Evolutionary conservation across 2,329 filamentous ascomycete species (phyloP), one percentile per base, ranked within the genome.

Genomic region (Penicillium brasilianum): DNA sequence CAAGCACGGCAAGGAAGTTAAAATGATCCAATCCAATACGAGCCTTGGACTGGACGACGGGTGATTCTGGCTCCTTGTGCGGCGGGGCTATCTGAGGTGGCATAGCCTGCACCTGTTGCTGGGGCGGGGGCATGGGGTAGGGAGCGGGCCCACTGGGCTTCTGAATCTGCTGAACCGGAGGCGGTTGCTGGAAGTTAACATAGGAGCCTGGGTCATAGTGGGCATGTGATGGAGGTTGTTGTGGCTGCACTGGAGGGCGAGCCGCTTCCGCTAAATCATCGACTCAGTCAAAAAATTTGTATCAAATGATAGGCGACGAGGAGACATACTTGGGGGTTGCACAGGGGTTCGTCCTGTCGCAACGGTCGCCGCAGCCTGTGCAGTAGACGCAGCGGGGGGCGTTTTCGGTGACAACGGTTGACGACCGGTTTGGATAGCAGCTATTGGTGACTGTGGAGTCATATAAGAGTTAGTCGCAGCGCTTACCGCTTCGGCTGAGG

Each of bases 11-110:
- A 67, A 99, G 85, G 85, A 99, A 99, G 77, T 99, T 99, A 85
- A 99, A 99, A 79, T 99, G 93, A 75, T 99, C 96, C 49, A 99
- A 83, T 18, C 95, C 95, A 74, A 99, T 98, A 56, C 94, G 88
- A 72, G 90, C 57, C 57, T 74, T 77, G 18, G 71, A 60, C 63
- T 74, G 73, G 36, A 72, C 63, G 34, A 70, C 68, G n/a, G 71
- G 68, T 28, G 70, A 70, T 48, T 66, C 62, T n/a, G 76, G 71
- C 52, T 78, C 71, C 55, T 72, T 70, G 18, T 66, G 59, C 10
- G 65, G 62, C 4, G 59, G 36, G 43, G 62, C 65, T 51, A 68
- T 60, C 59, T 68, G 68, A 58, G 69, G 73, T 44, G 60, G 39
- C 30, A 66, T 62, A 11, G 62, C 50, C 58, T 70, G 65, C 39